Conservation (phyloP, 2,329 filamentous ascomycete species). For the Aspergillus luchuensis region DNA sequence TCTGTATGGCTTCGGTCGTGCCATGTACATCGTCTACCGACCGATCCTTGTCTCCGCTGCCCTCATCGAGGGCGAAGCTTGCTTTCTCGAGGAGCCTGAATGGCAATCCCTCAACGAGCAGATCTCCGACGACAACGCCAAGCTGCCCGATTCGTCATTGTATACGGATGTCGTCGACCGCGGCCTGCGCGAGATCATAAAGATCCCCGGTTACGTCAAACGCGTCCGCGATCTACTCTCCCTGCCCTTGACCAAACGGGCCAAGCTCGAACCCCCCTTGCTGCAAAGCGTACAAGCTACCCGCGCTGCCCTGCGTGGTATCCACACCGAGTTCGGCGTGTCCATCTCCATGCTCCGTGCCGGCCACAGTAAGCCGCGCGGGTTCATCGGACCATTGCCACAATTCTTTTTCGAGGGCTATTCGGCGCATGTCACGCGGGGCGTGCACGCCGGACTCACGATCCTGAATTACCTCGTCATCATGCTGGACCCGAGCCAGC, state of each 20-base stretch:
- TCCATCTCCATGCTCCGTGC: conserved; percentile 25
- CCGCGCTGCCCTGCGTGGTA: conserved; percentile 26
- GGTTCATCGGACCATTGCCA: conserved; percentile 28
- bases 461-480: conserved; percentile 26
- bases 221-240: conserved; percentile 20
- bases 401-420: conserved; percentile 27
- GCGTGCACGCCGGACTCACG: conserved; percentile 22
- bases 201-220: conserved; percentile 32
- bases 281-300: conserved; percentile 23
- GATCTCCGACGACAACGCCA: conserved; percentile 31
- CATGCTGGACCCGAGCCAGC: conserved; percentile 24
- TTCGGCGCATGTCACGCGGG: conserved; percentile 21
- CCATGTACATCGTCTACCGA: conserved; percentile 39
- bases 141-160: conserved; percentile 30
- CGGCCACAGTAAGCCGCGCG: conserved; percentile 16
- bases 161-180: conserved; percentile 35
- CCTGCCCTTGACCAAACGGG: conserved; percentile 8
- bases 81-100: conserved; percentile 38
- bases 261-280: conserved; percentile 16
- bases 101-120: conserved; percentile 36
- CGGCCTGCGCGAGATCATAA: conserved; percentile 30
- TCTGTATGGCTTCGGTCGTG: conserved; percentile 37
- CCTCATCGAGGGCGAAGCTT: conserved; percentile 34
- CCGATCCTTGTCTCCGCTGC: conserved; percentile 39
- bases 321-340: conserved; percentile 30